These are phyloP conservation scores for Populus hybrid DNA, from an alignment of 441 rosid species.

Conservation along the genomic window DNA sequence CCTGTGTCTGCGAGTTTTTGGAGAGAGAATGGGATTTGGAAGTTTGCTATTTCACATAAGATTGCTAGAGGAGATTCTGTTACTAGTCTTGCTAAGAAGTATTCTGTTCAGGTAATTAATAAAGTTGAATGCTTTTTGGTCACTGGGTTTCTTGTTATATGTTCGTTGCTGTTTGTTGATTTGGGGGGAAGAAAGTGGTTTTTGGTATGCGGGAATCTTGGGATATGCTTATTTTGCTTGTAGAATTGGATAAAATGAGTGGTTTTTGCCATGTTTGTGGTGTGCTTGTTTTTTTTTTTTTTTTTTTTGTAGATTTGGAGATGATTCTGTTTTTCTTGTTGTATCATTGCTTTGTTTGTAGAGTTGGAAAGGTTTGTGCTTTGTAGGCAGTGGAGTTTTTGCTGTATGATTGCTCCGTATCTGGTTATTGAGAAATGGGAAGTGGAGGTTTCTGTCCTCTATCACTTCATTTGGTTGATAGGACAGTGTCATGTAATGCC, in stretches of 20 bases:
- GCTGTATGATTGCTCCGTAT: neutral
- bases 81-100: no score
- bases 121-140: no score
- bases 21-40: slow-evolving; percentile 71
- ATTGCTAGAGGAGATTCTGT: no score
- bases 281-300: no score
- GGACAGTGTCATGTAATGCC: neutral
- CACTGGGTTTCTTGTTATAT: no score
- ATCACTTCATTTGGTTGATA: no score
- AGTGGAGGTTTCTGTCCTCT: no score
- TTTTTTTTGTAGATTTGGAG: no score
- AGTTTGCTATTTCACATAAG: slow-evolving; percentile 3
- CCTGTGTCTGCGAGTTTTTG: slow-evolving; percentile 61
- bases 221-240: neutral
- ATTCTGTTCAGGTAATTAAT: no score
- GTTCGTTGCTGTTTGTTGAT: no score
- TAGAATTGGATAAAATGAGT: neutral
- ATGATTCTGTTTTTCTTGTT: neutral
- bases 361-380: neutral
- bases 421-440: no score
- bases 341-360: no score
- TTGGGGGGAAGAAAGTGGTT: neutral
- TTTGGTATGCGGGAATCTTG: neutral
- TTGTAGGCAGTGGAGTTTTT: neutral
- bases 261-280: neutral